Evolutionary conservation across 2,329 filamentous ascomycete species (phyloP), one percentile per base, ranked within the genome.

Genomic region (Cadophora sp.): DNA sequence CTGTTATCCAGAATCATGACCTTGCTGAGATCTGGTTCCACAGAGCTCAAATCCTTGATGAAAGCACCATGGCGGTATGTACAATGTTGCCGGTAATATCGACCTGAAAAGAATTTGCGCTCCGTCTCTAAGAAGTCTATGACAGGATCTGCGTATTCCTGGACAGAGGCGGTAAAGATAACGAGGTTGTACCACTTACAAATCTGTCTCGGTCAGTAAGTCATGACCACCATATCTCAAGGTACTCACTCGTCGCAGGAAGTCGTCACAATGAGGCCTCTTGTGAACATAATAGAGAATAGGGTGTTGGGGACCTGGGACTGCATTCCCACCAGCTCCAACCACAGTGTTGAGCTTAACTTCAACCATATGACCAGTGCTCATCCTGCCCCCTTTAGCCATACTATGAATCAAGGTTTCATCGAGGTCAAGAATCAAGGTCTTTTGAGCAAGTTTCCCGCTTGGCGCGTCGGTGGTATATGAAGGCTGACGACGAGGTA

Each of bases 1-100:
- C 94, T 97, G 78, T 99, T 99, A 82, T 99, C 96, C 80, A 99
- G 84, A 78, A 99, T 99, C 91, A 98, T 97, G 68, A 99, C 96
- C 81, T 94, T 96, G 81, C 94, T 97, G 76, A 99, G 83, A 79
- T 99, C 96, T 20, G 96, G 94, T 83, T 99, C 96, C 50, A 99
- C 94, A 65, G 93, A 93, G 78, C 93, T 96, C 65, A 99, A 83
- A 80, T 99, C 96, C 80, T 99, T 99, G 83, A 99, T 98, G 77
- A 97, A 99, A 39, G 95, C 94, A 59, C 95, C 95, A 74, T 97
- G 96, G 63, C 96, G 87, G 77, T 93, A 94, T 24, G 96, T 98
- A 83, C 96, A 99, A 80, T 99, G 95, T 79, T 99, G 96, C 64
- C 96, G 88, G 80, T 99, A 99, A 81, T 96, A 98, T 72, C 96